A percentile compares a stretch with the other conserved stretches of the same genome.
Conservation (phyloP, 2,329 filamentous ascomycete species). For the Lachnellula subtilissima region DNA sequence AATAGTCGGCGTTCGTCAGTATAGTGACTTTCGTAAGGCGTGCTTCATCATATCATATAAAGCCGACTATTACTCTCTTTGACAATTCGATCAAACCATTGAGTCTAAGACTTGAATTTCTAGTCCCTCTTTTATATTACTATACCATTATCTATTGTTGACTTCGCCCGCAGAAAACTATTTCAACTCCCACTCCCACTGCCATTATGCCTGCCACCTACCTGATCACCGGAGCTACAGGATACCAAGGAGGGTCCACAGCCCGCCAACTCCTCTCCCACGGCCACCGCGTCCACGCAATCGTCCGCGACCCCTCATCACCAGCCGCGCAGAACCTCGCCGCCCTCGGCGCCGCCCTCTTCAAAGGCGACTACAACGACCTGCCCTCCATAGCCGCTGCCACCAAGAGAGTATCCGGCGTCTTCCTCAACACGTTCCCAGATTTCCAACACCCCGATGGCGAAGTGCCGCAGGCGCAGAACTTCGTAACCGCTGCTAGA, state of each 20-base stretch:
- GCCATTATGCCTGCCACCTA: slow-evolving; percentile 1
- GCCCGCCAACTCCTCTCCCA: slow-evolving; percentile 7
- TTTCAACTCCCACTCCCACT: not conserved
- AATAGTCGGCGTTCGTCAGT: no score
- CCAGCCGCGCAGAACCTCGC: slow-evolving; percentile 5
- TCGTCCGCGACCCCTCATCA: slow-evolving; percentile 10
- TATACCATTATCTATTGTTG: no score
- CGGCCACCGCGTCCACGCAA: slow-evolving; percentile 8
- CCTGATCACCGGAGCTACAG: slow-evolving; percentile 23
- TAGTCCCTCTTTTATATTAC: no score
- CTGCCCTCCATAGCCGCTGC: slow-evolving; percentile 4
- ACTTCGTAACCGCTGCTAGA: slow-evolving; percentile 10
- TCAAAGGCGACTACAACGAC: slow-evolving; percentile 13
- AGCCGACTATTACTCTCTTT: no score
- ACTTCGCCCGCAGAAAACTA: no score
- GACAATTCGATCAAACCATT: no score
- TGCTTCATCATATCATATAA: no score
- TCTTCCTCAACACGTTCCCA: slow-evolving; percentile 14
- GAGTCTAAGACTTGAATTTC: no score
- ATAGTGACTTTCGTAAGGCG: no score
- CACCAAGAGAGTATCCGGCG: slow-evolving; percentile 28
- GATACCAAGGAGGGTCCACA: slow-evolving; percentile 11
- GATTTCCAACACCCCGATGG: not conserved
- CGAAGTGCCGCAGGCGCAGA: slow-evolving; percentile 8
- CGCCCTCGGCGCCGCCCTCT: slow-evolving; percentile 8